phyloP scores from a whole-genome alignment of 108 stramenopile genomes.

The Craspedostauros australis region DNA sequence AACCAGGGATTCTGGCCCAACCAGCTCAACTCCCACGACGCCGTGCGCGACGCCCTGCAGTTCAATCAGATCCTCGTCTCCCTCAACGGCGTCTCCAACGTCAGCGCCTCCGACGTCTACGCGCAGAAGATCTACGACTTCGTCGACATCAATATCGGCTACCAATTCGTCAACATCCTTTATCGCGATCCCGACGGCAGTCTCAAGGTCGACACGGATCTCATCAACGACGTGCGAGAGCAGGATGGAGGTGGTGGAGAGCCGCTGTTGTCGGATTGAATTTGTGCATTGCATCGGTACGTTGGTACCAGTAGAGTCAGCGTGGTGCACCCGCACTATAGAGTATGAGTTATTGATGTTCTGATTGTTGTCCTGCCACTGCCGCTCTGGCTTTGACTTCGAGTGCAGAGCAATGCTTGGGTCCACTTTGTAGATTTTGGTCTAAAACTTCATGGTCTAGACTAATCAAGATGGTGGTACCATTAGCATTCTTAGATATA shows the following conservation, averaged over 20 bases:
- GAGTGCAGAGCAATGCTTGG: too few relatives aligned
- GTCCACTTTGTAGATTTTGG: too few relatives aligned
- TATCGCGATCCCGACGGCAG: slow-evolving; percentile 37
- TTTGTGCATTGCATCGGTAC: too few relatives aligned
- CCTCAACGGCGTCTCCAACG: slow-evolving; percentile 66
- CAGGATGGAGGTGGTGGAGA: slow-evolving; percentile 52
- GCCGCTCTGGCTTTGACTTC: too few relatives aligned
- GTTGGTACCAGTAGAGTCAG: too few relatives aligned
- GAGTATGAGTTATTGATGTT: too few relatives aligned
- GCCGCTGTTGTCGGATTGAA: too few relatives aligned
- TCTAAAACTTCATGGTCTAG: too few relatives aligned
- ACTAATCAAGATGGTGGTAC: too few relatives aligned
- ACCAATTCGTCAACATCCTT: slow-evolving; percentile 60
- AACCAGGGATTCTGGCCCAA: slow-evolving; percentile 70
- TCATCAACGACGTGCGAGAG: slow-evolving; percentile 55
- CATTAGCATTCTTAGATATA: too few relatives aligned
- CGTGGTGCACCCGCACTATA: too few relatives aligned
- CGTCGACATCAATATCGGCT: slow-evolving; percentile 69
- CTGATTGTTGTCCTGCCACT: too few relatives aligned
- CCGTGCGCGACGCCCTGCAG: slow-evolving; percentile 44
- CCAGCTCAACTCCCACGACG: slow-evolving; percentile 35
- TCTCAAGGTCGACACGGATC: slow-evolving; percentile 41
- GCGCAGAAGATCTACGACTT: slow-evolving; percentile 76
- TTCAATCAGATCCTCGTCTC: slow-evolving; percentile 75
- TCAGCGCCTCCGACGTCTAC: slow-evolving; percentile 59